Evolutionary conservation across 2,329 filamentous ascomycete genomes (phyloP), one percentile per base, ranked within the genome.

Genomic region (Aplosporella prunicola): DNA sequence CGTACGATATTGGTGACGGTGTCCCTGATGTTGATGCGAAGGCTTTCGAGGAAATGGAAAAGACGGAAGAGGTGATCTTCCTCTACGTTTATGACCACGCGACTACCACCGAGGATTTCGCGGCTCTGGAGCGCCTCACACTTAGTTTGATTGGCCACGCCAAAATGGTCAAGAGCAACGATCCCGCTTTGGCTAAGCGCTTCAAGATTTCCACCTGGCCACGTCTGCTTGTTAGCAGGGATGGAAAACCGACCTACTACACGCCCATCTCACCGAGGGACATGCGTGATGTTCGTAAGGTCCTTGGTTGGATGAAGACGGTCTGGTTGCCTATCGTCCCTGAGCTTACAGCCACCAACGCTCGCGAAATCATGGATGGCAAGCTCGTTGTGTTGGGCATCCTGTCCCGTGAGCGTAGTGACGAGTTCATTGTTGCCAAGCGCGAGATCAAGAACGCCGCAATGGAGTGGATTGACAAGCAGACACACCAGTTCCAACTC

Each of bases 131-230:
- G 45, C 78, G 87, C 25, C 66, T 98, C 20, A 85, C 86, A 11
- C 70, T 96, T 38, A 88, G 78, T 58, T 72, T 98, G 40, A 86
- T 98, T 42, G 91, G 89, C 20, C 87, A 86, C 54, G 91, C 85
- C 18, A 91, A 84, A 58, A 69, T 98, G 35, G 88, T 96, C 50
- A 95, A 93, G 69, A 94, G 88, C 2, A 78, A 81, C 45, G 87
- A 91, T 52, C 70, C 76, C 10, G 71, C 71, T 36, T 69, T 98
- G 41, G 80, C 75, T 43, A 74, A 86, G 30, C 74, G 85, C 40
- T 98, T 88, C 72, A 94, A 93, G 70, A 91, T 98, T 51, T 88
- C 83, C 4, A 96, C 89, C 1, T 96, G 87, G 85, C 91, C 91
- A n/a, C 79, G 89, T 39, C 68, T 98, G 28, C 62, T 98, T 43